Conservation (phyloP, 768 basidiomycete genomes). For the Calocybe indica region DNA sequence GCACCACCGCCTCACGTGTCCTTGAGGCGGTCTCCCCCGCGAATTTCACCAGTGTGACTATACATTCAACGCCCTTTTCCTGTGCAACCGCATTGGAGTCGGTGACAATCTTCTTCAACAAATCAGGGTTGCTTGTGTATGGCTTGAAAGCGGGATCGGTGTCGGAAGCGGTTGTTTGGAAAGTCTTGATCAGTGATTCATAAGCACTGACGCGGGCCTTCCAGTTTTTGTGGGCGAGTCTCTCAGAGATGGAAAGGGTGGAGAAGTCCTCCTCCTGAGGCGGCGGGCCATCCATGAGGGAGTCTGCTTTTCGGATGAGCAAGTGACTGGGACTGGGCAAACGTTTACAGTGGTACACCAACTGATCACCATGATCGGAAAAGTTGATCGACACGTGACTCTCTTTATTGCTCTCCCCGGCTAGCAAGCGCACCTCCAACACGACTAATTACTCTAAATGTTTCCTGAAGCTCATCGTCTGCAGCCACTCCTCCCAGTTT, state of each 20-base stretch:
- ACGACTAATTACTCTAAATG: conserved; percentile 52
- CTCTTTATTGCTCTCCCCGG: too few species aligned
- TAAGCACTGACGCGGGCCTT: conserved; percentile 96
- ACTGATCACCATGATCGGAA: too few species aligned
- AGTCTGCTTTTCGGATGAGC: conserved; percentile 4
- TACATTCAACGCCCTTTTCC: conserved; percentile 92
- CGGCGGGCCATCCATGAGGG: conserved; percentile 80
- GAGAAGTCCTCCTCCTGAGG: conserved; percentile 95
- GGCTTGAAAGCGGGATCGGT: conserved; percentile 92
- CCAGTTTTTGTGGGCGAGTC: conserved; percentile 96
- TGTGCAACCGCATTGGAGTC: conserved; percentile 97
- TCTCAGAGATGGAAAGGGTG: conserved; percentile 65
- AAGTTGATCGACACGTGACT: too few species aligned
- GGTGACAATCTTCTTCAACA: conserved; percentile 80
- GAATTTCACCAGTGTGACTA: conserved; percentile 81
- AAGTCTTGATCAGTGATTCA: conserved; percentile 79
- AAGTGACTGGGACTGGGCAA: conserved; percentile 1
- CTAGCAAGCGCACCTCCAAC: conserved; percentile 49
- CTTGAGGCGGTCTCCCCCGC: conserved; percentile 85
- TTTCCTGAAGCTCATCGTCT: conserved; percentile 47
- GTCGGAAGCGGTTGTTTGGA: conserved; percentile 86
- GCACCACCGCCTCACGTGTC: conserved; percentile 75
- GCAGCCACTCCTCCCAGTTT: conserved; percentile 35
- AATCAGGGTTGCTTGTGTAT: conserved; percentile 70
- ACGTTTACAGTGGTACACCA: too few species aligned